Evolutionary conservation across 805 yeast genomes (phyloP), one percentile per base, ranked within the genome.

Genomic region (Sugiyamaella chiloensis): DNA sequence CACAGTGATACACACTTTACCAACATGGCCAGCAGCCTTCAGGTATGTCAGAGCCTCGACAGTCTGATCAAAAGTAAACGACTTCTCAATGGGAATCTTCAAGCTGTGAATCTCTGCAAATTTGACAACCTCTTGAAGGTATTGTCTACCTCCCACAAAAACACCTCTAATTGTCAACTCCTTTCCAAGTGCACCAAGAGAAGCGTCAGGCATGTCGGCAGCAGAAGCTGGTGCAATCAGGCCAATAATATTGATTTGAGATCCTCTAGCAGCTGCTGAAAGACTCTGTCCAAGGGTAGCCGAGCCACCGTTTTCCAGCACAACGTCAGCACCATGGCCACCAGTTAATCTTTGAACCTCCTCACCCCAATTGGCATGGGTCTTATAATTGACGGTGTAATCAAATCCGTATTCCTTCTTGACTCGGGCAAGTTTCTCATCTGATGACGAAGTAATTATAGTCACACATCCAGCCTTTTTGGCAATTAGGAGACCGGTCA

Each of bases 391-490:
- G 30, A 48, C 32, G 11, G 26, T 24, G 24, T 19, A 32, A 26
- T 48, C 52, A 37, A 48, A 20, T n/a, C 43, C 43, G 23, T 21
- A 42, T 17, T 44, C 35, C 27, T 34, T 19, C 37, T 48, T 32
- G 20, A 29, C 36, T 19, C 24, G 24, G 7, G 42, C 44, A 4
- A 44, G 45, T 40, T 48, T 48, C 29, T 44, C 48, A 19, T 48
- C 52, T 11, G 48, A 44, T 5, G 52, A 48, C 17, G 52, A 44
- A 4, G 48, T 45, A 9, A 44, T 29, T 19, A 48, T 24, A 3
- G 52, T 48, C n/a, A 16, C 24, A 23, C 50, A 50, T 17, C 52
- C 52, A 21, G 52, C 52, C 9, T 19, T 31, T 45, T 48, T 48
- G 14, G 52, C 52, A 40, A 48, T 48, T 24, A 31, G 29, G 12